Percentiles rank a stretch among this genome's conserved stretches.
Conservation (phyloP, 2,329 filamentous ascomycete genomes). For the Penicillium sp. region DNA sequence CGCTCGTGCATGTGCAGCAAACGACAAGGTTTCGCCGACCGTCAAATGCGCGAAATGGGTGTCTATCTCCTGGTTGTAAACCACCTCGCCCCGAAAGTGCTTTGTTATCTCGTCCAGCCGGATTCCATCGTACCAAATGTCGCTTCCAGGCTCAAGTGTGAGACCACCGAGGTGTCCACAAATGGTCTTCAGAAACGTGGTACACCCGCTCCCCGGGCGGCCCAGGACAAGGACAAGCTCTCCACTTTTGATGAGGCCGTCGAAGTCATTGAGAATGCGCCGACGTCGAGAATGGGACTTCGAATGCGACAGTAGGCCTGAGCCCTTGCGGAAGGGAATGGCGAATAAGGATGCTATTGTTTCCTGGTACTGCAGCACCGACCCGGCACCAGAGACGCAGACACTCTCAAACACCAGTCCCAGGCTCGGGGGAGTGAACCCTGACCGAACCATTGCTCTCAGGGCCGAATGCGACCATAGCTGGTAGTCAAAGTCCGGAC, state of each 20-base stretch:
- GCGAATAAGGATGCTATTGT: slow-evolving; percentile 29
- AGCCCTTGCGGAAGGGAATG: slow-evolving; percentile 39
- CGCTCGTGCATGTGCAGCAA: slow-evolving; percentile 65
- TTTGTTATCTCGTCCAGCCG: slow-evolving; percentile 35
- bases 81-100: slow-evolving; percentile 65
- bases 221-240: slow-evolving; percentile 48
- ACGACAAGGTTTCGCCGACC: slow-evolving; percentile 75
- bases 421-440: slow-evolving; percentile 27
- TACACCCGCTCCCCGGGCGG: slow-evolving; percentile 60
- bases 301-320: background rate
- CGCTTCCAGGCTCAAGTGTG: slow-evolving; percentile 13
- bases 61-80: slow-evolving; percentile 81
- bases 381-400: slow-evolving; percentile 31
- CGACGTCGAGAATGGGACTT: background rate
- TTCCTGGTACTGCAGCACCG: slow-evolving; percentile 31
- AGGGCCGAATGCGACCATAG: slow-evolving; percentile 31
- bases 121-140: slow-evolving; percentile 72
- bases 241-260: slow-evolving; percentile 56
- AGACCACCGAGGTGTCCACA: slow-evolving; percentile 63
- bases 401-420: slow-evolving; percentile 33
- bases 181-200: slow-evolving; percentile 82
- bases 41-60: slow-evolving; percentile 76
- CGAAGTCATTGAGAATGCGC: slow-evolving; percentile 57
- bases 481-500: slow-evolving; percentile 31
- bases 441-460: slow-evolving; percentile 26